Conservation (phyloP, 164 flowering plant species). For the Macadamia tetraphylla region DNA sequence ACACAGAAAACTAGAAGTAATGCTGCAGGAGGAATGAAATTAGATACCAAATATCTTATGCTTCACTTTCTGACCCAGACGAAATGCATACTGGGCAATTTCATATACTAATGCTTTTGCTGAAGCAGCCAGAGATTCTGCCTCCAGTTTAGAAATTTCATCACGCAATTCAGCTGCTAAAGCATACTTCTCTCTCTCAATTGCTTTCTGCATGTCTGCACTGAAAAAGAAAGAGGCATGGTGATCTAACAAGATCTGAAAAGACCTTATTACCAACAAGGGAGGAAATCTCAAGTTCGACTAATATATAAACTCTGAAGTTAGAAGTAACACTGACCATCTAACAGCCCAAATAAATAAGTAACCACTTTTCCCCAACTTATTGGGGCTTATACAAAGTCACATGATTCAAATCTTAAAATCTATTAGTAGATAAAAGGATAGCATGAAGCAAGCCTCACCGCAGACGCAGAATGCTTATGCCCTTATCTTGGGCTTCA, state of each 20-base stretch:
- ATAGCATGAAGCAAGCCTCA: slow-evolving; percentile 22
- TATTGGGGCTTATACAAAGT: background rate
- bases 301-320: background rate
- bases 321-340: background rate
- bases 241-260: slow-evolving; percentile 4
- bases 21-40: background rate
- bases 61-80: slow-evolving; percentile 89
- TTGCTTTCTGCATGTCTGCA: slow-evolving; percentile 76
- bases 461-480: slow-evolving; percentile 75
- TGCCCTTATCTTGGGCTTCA: slow-evolving; percentile 86
- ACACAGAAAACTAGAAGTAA: slow-evolving; percentile 7
- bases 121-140: slow-evolving; percentile 80
- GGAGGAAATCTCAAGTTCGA: background rate
- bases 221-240: slow-evolving; percentile 38
- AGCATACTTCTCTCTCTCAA: slow-evolving; percentile 72
- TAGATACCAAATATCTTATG: slow-evolving; percentile 78
- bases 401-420: background rate
- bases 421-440: slow-evolving; percentile 3
- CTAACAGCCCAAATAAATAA: background rate
- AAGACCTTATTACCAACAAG: background rate
- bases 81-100: slow-evolving; percentile 62
- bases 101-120: slow-evolving; percentile 73
- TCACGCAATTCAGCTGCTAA: slow-evolving; percentile 83
- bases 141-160: slow-evolving; percentile 69
- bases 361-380: background rate